Evolutionary conservation across 768 basidiomycete genomes (phyloP).

Genomic region (Pleurotus tuber-regium): DNA sequence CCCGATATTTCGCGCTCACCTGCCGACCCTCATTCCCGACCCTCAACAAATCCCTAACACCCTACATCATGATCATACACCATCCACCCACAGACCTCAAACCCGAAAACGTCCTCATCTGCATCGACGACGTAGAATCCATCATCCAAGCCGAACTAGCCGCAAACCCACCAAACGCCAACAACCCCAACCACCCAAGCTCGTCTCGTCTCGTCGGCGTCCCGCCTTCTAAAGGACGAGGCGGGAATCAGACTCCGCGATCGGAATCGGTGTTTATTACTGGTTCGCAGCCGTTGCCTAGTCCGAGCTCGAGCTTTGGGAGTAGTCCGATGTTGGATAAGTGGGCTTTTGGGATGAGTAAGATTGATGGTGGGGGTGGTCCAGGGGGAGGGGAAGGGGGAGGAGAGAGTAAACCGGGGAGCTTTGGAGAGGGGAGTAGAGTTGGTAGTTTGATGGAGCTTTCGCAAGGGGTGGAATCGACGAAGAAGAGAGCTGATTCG

Average conservation of each 20-base stretch:
- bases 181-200: slow-evolving; percentile 26
- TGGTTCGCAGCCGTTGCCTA: slow-evolving; percentile 90
- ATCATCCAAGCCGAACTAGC: slow-evolving; percentile 86
- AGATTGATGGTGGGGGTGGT: slow-evolving; percentile 76
- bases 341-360: slow-evolving; percentile 90
- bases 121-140: slow-evolving; percentile 93
- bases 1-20: not conserved
- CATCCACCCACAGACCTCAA: slow-evolving; percentile 96
- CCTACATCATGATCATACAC: too few species aligned
- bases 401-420: slow-evolving; percentile 26
- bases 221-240: slow-evolving; percentile 87
- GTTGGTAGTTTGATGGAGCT: slow-evolving; percentile 9
- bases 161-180: slow-evolving; percentile 39
- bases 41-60: too few species aligned
- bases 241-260: slow-evolving; percentile 95
- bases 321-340: slow-evolving; percentile 76
- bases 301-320: slow-evolving; percentile 71
- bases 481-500: slow-evolving; percentile 21
- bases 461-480: slow-evolving; percentile 18
- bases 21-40: slow-evolving; percentile 11
- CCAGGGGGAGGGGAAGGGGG: too few species aligned
- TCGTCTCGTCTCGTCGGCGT: slow-evolving; percentile 85
- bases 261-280: slow-evolving; percentile 79
- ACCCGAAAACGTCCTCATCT: slow-evolving; percentile 96
- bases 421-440: slow-evolving; percentile 1